Base-by-base conservation (phyloP, 78 protist genomes). In the Dictyostelium discoideum region DNA sequence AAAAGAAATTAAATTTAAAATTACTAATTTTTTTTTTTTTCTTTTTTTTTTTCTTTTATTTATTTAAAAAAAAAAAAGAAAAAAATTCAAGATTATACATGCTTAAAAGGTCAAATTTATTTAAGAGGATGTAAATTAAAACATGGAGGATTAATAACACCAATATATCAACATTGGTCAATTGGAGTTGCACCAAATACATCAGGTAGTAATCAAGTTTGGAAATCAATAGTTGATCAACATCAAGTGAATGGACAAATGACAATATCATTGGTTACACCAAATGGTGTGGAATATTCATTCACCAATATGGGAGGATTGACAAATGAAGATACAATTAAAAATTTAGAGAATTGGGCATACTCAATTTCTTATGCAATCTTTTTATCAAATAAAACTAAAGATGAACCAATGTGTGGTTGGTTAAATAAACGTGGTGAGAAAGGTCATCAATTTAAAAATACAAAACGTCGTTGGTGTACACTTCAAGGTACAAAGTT, bases 401-500 rank as follows among this genome's bases (percentile, higher is more conserved):
- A 90, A 65, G 95, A 90, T 7, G 95, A 90, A 13, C 95, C 95
- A 26, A 73, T 90, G 46, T 73, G 3, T 44, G 95, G 95, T 22
- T 90, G 95, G 95, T 54, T 90, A 37, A 67, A 54, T 79, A 90
- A 90, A 65, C 87, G 95, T 65, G 95, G 95, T 37, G 95, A 90
- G 4, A 90, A 90, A 24, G 95, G 95, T 8, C 95, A 90, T 65
- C 44, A 90, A 54, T 90, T 90, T n/a, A 80, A 77, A n/a, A 90
- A 90, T 39, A 90, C 95, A 10, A 90, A 90, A 39, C 39, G 88
- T 18, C 22, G 95, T 22, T 90, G 95, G 95, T 90, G 81, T 54
- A 85, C 60, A 18, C 40, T 90, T 7, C 95, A 90, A 42, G 95
- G 95, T 9, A 72, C 50, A 39, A 90, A 90, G 13, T 54, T 90